Evolutionary conservation across 495 filamentous ascomycete genomes (phyloP).

Genomic region (Penicillium cataractarum): DNA sequence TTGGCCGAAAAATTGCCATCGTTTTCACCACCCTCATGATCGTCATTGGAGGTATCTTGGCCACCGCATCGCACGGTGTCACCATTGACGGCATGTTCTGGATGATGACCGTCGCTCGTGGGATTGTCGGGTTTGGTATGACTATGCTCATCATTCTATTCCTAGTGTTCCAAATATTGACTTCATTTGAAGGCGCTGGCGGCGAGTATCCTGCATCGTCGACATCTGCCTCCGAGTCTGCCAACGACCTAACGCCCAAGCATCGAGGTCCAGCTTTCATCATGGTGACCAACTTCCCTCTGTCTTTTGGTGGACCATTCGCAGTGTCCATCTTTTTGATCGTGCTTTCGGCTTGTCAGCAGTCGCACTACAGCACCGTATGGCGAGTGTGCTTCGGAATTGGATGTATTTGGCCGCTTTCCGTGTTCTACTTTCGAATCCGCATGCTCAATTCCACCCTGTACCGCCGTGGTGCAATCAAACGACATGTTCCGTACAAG

Average conservation of each 20-base stretch:
- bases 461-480: constrained; percentile 54
- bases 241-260: constrained; percentile 48
- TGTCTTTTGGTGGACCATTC: constrained; percentile 54
- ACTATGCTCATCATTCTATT: neutral
- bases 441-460: constrained; percentile 55
- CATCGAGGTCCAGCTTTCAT: constrained; percentile 56
- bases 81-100: constrained; percentile 56
- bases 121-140: constrained; percentile 50
- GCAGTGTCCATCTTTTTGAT: constrained; percentile 54
- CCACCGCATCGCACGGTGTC: constrained; percentile 51
- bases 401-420: constrained; percentile 53
- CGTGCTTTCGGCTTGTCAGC: constrained; percentile 43
- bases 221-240: constrained; percentile 52
- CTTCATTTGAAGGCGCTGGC: constrained; percentile 28
- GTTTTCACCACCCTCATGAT: constrained; percentile 55
- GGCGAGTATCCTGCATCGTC: constrained; percentile 54
- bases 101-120: constrained; percentile 56
- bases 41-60: constrained; percentile 54
- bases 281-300: constrained; percentile 55
- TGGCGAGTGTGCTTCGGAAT: constrained; percentile 58
- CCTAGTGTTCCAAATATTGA: neutral
- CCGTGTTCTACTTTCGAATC: constrained; percentile 57
- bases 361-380: constrained; percentile 47
- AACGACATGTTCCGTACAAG: constrained; percentile 47
- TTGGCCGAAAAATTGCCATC: constrained; percentile 57